Base-by-base conservation (phyloP, 1,284 basidiomycete species). In the Puccinia polysora region DNA sequence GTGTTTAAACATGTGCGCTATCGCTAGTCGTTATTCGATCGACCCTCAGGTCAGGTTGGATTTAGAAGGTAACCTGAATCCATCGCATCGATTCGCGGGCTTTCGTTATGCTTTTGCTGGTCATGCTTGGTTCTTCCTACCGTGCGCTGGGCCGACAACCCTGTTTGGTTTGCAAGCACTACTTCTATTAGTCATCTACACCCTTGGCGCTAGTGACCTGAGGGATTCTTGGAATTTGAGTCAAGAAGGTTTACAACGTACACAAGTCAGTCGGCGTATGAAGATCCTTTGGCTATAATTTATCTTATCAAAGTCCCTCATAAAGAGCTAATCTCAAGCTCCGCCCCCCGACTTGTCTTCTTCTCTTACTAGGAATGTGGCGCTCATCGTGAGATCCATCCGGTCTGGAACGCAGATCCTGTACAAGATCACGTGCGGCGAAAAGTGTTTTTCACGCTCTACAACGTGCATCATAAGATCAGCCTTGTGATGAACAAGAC, bases 1-100 rank as follows among this genome's bases (percentile, higher is more conserved):
- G 4, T 83, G 89, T 55, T 80, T 91, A 38, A 81, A 90, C 53
- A 85, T 92, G 0, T 91, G 89, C 78, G 89, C 91, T 0, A 82
- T 86, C 68, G 90, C 86, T 1, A 81, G 88, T 0, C 84, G 88
- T 32, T 88, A 83, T 77, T 85, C 86, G 12, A 83, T 87, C 68
- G 88, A 87, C 75, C 83, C 82, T 0, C 81, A 88, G 4, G 85
- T 88, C 32, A 12, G 4, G 12, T 14, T 65, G 20, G 50, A 52
- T 34, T 4, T 38, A 23, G 23, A 30, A n/a, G 64, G 64, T 1
- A 20, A 28, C 23, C 64, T 18, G 8, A 40, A 50, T n/a, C 23
- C 50, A 5, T 32, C n/a, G 38, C 49, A 25, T 6, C 64, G 55
- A n/a, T 34, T 43, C 30, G 34, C n/a, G 18, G 64, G 64, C 8